Base-by-base conservation (phyloP, 306 rosid genomes). In the Lotus japonicus region DNA sequence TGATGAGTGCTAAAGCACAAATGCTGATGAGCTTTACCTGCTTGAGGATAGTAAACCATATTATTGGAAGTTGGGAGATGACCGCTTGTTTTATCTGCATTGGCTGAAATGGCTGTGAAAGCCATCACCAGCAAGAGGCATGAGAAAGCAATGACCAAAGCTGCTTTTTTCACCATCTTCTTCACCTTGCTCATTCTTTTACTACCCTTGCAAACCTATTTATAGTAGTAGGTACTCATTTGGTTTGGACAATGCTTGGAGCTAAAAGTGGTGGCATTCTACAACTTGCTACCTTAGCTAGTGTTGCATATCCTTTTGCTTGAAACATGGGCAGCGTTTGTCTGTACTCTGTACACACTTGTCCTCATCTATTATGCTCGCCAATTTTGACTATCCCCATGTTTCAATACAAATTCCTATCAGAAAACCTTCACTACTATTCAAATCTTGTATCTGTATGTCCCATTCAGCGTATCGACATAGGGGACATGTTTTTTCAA, bases 31-130 rank as follows among this genome's bases (percentile, higher is more conserved):
- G 43, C n/a, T 58, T 54, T 64, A 70, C 77, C 73, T 28, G 33
- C 33, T 55, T 77, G 77, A 71, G 77, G 73, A 55, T 64, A 71
- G 39, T 77, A 77, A 31, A 70, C 77, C 81, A 70, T 63, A n/a
- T 56, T 8, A 41, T 70, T 70, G 18, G 73, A 70, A 45, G 57
- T 42, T 21, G 63, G 68, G 15, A 55, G 14, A 26, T 55, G 56
- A 55, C 1, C 21, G n/a, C 2, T 38, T 31, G 38, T 49, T 41
- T 60, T 62, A 35, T 66, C 60, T 19, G 57, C 48, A 78, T 64
- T 38, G 15, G 73, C 57, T 56, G 77, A 64, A 64, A 71, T 28
- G 4, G 42, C 72, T 35, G 15, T 52, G 66, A 72, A 66, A 50
- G 68, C 52, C 58, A 58, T 42, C 58, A 58, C 33, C 4, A 66